phyloP scores from a whole-genome alignment of 139 green algal species.

The Closterium sp. region DNA sequence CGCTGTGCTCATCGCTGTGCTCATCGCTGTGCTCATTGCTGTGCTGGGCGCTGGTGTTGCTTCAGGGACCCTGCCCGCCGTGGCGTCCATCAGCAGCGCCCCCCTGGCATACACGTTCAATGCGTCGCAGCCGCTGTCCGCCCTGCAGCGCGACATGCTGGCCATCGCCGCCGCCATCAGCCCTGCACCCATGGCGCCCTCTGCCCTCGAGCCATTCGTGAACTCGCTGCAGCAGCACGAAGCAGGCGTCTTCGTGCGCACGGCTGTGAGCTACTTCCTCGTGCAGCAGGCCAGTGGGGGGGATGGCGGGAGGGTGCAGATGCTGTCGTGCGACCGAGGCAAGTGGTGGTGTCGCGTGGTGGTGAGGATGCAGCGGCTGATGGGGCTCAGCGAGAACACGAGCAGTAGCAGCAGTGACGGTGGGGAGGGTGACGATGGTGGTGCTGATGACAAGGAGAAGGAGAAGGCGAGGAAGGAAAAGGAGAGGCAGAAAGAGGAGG shows the following conservation, averaged over 20 bases:
- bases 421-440: background rate
- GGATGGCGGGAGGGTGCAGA: background rate
- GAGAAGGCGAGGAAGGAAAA: background rate
- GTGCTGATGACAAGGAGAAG: background rate
- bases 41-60: background rate
- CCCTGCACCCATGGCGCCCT: background rate
- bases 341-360: background rate
- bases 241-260: background rate
- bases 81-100: background rate
- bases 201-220: background rate
- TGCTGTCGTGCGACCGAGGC: background rate
- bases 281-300: background rate
- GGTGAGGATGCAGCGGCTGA: background rate
- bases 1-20: too few relatives aligned
- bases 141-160: background rate
- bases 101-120: background rate
- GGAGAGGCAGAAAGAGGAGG: background rate
- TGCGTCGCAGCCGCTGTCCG: background rate
- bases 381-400: background rate
- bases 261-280: background rate
- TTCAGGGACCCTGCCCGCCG: background rate
- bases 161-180: background rate
- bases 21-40: too few relatives aligned
- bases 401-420: background rate
- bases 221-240: background rate